Base-by-base conservation (phyloP, 2,329 filamentous ascomycete species). In the Diaporthe caulivora region DNA sequence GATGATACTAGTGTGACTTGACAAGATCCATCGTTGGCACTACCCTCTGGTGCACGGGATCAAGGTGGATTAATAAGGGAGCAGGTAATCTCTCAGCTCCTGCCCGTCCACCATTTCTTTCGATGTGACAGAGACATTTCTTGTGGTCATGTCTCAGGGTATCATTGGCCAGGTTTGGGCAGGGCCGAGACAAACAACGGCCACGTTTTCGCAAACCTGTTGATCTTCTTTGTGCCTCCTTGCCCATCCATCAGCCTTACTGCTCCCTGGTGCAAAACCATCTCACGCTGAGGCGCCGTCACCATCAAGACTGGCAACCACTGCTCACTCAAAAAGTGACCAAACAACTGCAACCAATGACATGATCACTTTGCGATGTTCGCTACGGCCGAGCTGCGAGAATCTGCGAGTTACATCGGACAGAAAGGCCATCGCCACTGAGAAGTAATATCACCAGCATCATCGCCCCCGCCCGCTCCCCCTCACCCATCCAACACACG, bases 101-200 rank as follows among this genome's bases (percentile, higher is more conserved):
- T 68, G 24, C 49, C 44, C 42, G 29, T 58, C 29, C 51, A 47
- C 55, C 55, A 11, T 37, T 60, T 70, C 24, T 21, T 60, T 47
- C 51, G n/a, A 47, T 34, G 18, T 49, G 21, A 49, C 47, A 70
- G 64, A 74, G 70, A 74, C 73, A 74, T 58, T 29, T 18, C 62
- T 57, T 65, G 70, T 74, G 55, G 55, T 70, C 73, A 54, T 71
- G 69, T 71, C 55, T 60, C 69, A 71, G 69, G 44, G 26, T 31
- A 71, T 55, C 62, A 71, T 71, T n/a, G 47, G 47, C 55, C 29
- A 55, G 51, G 47, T 70, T 55, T n/a, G 54, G 55, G 51, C 55
- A 65, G 40, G 47, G n/a, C 54, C 57, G 71, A 72, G 55, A 72
- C 70, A 70, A 67, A 49, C 37, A 42, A 65, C 54, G 70, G 55